Percentiles rank a stretch among this genome's conserved stretches.
Conservation (phyloP, 306 rosid genomes). For the Medicago truncatula region MtrunA17r5.0-ANR NC_053044.1:38463501-38464000, state of each 20-base stretch:
- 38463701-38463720: constrained; percentile 2
- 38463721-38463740: too few relatives aligned
- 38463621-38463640: constrained; percentile 94
- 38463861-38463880: constrained; percentile 91
- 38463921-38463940: constrained; percentile 21
- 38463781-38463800: constrained; percentile 24
- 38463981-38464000: constrained; percentile 4
- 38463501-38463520: constrained; percentile 47
- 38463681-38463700: constrained; percentile 13
- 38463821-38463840: constrained; percentile 78
- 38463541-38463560: constrained; percentile 23
- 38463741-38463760: neutral
- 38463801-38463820: constrained; percentile 1
- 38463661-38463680: constrained; percentile 65
- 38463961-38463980: neutral
- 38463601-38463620: constrained; percentile 98
- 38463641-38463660: constrained; percentile 87
- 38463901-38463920: constrained; percentile 81
- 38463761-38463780: neutral
- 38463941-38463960: neutral
- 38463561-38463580: constrained; percentile 31
- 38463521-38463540: neutral
- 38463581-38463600: constrained; percentile 67
- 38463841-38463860: constrained; percentile 98
- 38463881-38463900: constrained; percentile 79